phyloP scores from a whole-genome alignment of 2,329 filamentous ascomycete genomes.

The Colletotrichum somersetense region DNA sequence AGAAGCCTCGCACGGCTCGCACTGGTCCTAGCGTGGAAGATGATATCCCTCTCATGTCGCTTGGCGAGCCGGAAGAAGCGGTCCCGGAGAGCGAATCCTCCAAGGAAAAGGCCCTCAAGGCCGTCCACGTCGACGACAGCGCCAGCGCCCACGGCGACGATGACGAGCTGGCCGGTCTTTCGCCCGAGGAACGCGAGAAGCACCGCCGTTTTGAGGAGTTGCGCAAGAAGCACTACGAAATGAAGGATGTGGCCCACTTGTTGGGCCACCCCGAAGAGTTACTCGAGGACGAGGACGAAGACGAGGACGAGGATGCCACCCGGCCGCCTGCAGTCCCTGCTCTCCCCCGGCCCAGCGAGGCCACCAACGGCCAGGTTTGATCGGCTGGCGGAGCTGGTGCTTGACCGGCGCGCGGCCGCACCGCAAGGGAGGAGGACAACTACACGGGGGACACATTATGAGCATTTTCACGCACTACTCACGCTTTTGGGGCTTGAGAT shows the following conservation, averaged over 20 bases:
- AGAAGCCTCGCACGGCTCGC: slow-evolving; percentile 45
- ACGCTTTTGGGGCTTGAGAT: slow-evolving; percentile 36
- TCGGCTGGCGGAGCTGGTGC: not conserved
- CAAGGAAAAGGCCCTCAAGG: slow-evolving; percentile 44
- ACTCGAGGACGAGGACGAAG: slow-evolving; percentile 72
- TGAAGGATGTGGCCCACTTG: slow-evolving; percentile 91
- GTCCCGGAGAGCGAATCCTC: slow-evolving; percentile 63
- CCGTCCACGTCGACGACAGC: slow-evolving; percentile 80
- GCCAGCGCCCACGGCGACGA: slow-evolving; percentile 67
- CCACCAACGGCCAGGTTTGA: slow-evolving; percentile 41
- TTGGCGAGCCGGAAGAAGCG: slow-evolving; percentile 91
- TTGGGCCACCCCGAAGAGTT: slow-evolving; percentile 81
- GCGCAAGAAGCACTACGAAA: slow-evolving; percentile 98
- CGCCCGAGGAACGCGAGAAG: slow-evolving; percentile 85
- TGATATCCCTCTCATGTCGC: slow-evolving; percentile 91
- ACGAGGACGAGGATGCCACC: slow-evolving; percentile 52
- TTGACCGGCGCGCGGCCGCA: slow-evolving; percentile 2
- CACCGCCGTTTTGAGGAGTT: slow-evolving; percentile 91
- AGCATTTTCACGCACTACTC: slow-evolving; percentile 38
- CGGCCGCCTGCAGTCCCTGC: slow-evolving; percentile 57
- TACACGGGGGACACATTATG: slow-evolving; percentile 20
- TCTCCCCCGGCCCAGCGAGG: slow-evolving; percentile 51
- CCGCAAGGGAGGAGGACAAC: slow-evolving; percentile 8
- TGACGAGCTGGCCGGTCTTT: slow-evolving; percentile 66
- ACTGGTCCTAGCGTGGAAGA: slow-evolving; percentile 57